Base-by-base conservation (phyloP, 108 stramenopile species). In the Aureococcus anophagefferens region DNA sequence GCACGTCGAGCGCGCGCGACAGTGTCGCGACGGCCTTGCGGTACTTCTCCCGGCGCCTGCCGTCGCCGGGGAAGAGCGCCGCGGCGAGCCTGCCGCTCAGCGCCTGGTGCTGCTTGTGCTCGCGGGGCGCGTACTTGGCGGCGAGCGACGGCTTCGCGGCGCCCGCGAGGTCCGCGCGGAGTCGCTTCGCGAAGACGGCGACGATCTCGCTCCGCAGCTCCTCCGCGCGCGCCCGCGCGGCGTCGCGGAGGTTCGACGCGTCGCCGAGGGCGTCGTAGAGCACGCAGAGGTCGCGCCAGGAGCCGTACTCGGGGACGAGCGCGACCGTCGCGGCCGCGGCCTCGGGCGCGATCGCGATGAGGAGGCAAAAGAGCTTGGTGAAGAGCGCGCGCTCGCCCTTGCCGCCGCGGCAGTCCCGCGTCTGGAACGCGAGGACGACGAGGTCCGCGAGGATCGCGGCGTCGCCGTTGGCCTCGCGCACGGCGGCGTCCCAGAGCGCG, bases 41-140 rank as follows among this genome's bases (percentile, higher is more conserved):
- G 63, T 81, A 84, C 28, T 34, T 31, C 1, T 21, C 66, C 68
- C 67, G 64, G 5, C 46, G 31, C 30, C 0, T n/a, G 18, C 74
- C 74, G 33, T 77, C 63, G 70, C 25, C 36, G 21, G 74, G 74
- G 33, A 51, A 65, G 34, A 63, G 35, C n/a, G 5, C 0, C 63
- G 37, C 5, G 28, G 69, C 67, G 46, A 78, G 68, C 0, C 33
- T 28, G 35, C 30, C 30, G 40, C 75, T 66, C 62, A 78, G 76
- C 16, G 71, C 62, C 15, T 69, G 21, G 44, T 37, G 72, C 45
- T 63, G 28, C 46, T 67, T 73, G 29, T 68, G 59, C 72, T 84
- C 83, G 5, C 80, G 76, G 0, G 82, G 82, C 11, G 76, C 64
- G 71, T 67, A 83, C 76, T 83, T 83, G 30, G 79, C 81, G 35